These are phyloP conservation scores for Neurospora sp. DNA, from an alignment of 2,329 filamentous ascomycete species.

Conservation along the genomic window DNA sequence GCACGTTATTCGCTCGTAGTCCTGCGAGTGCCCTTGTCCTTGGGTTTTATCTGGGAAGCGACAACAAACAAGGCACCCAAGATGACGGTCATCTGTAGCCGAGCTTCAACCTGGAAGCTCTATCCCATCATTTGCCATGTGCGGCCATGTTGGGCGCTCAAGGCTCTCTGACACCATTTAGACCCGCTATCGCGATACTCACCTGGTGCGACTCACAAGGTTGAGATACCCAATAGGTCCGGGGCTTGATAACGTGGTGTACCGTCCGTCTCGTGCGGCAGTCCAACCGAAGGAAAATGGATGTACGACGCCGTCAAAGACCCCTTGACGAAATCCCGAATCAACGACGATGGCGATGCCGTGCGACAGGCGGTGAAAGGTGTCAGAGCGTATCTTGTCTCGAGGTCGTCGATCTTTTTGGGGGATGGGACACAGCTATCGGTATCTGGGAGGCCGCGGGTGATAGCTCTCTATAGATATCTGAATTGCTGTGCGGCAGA, in stretches of 20 bases:
- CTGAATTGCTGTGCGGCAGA: constrained; percentile 7
- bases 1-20: constrained; percentile 4
- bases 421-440: constrained; percentile 2
- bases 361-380: not conserved
- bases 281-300: not conserved
- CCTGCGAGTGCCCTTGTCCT: too few relatives aligned
- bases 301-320: constrained; percentile 3
- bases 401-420: constrained; percentile 6
- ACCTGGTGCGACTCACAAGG: not conserved
- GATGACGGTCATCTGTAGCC: too few relatives aligned
- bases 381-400: not conserved
- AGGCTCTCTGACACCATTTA: constrained; percentile 5
- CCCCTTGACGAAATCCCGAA: not conserved
- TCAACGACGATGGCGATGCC: constrained; percentile 1
- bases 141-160: not conserved
- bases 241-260: not conserved
- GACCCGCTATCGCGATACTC: constrained; percentile 8
- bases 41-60: too few relatives aligned
- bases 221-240: not conserved
- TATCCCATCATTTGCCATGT: not conserved
- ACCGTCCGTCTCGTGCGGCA: not conserved
- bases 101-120: too few relatives aligned
- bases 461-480: constrained; percentile 5
- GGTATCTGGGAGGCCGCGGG: constrained; percentile 5
- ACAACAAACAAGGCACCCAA: too few relatives aligned